Evolutionary conservation across 176 grass and related monocot genomes (phyloP).

Genomic region (Avena sativa): DNA sequence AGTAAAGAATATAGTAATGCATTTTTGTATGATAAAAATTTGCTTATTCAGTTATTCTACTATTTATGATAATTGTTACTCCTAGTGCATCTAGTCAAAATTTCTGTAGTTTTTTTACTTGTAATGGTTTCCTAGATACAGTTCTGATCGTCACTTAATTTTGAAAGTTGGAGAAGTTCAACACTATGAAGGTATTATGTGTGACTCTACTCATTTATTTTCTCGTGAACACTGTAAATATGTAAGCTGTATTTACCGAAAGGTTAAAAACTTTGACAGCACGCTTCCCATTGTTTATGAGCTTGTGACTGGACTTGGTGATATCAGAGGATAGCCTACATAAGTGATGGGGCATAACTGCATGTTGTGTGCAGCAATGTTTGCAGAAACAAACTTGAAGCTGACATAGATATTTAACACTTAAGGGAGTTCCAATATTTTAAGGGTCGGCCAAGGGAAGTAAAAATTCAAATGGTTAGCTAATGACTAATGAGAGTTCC

Average conservation of each 20-base stretch:
- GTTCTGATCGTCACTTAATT: constrained; percentile 15
- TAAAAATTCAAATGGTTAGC: constrained; percentile 12
- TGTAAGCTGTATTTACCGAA: constrained; percentile 23
- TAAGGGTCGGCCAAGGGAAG: constrained; percentile 32
- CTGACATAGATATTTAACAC: not conserved
- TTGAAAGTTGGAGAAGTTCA: constrained; percentile 23
- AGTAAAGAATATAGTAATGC: constrained; percentile 6
- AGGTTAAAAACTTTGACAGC: not conserved
- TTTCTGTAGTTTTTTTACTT: constrained; percentile 28
- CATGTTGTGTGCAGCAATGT: constrained; percentile 22
- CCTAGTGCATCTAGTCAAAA: not conserved
- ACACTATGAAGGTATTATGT: constrained; percentile 12
- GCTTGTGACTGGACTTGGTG: not conserved
- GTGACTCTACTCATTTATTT: constrained; percentile 14
- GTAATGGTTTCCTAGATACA: constrained; percentile 8
- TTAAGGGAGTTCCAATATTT: not conserved
- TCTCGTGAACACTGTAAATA: constrained; percentile 23
- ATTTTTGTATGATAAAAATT: constrained; percentile 8
- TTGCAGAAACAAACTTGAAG: not conserved
- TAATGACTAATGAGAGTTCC: constrained; percentile 23
- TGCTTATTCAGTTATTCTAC: constrained; percentile 1
- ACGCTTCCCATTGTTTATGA: constrained; percentile 20
- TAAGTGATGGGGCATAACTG: constrained; percentile 5
- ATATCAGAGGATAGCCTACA: not conserved
- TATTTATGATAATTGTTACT: not conserved